Percentiles rank a stretch among this genome's conserved stretches.
These are phyloP conservation scores for Phytopythium oedochilum DNA, from an alignment of 352 stramenopile species.

Conservation along the genomic window DNA sequence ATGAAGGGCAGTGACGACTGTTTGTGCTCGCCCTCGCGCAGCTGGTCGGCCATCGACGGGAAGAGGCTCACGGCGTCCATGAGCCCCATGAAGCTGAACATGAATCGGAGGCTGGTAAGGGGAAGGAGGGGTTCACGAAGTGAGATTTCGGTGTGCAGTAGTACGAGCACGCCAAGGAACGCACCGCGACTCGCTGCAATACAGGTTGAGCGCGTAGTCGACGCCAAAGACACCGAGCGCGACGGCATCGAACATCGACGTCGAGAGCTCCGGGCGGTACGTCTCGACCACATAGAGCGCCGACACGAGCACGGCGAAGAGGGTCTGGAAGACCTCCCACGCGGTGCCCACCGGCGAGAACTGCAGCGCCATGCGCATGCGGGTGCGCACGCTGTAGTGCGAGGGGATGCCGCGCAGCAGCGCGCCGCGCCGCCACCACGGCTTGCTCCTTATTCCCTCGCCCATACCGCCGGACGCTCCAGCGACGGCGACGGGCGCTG, in stretches of 20 bases:
- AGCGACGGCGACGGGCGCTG: too few relatives aligned
- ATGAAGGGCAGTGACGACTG: constrained; percentile 45
- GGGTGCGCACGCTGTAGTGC: constrained; percentile 42
- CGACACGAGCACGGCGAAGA: constrained; percentile 47
- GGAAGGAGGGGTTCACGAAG: neutral
- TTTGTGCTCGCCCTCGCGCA: constrained; percentile 7
- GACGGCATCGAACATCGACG: constrained; percentile 27
- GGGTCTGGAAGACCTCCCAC: constrained; percentile 61
- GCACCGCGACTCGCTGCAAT: constrained; percentile 54
- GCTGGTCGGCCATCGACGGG: constrained; percentile 35
- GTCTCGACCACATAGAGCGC: constrained; percentile 47
- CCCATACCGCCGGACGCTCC: neutral
- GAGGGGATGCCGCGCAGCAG: constrained; percentile 48
- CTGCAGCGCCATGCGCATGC: constrained; percentile 58
- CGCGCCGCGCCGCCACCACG: neutral
- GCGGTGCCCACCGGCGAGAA: constrained; percentile 36
- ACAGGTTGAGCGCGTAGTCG: constrained; percentile 61
- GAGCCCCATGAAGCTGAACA: constrained; percentile 48
- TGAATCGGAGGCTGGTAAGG: constrained; percentile 15
- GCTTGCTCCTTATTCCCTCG: neutral
- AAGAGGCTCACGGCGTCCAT: constrained; percentile 64
- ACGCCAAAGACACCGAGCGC: constrained; percentile 40
- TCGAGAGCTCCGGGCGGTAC: constrained; percentile 23
- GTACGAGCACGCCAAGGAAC: neutral
- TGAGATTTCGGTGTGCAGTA: neutral